Base-by-base conservation (phyloP, 78 protist species). In the Chrysochromulina parva region DNA sequence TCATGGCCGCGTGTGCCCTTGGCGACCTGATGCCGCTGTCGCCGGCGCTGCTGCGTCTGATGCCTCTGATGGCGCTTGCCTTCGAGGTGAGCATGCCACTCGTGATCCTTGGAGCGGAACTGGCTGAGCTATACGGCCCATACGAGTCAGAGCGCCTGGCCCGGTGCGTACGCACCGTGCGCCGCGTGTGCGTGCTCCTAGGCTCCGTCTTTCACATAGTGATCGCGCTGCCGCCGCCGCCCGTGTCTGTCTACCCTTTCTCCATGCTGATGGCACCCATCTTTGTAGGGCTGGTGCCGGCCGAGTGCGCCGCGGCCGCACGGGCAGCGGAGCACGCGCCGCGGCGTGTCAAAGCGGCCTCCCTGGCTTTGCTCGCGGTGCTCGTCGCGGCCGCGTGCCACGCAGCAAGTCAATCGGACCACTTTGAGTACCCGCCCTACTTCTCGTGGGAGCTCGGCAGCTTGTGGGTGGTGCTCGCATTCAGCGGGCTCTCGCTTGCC, bases 221-320 rank as follows among this genome's bases (percentile, higher is more conserved):
- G n/a, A 74, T 74, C 82, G 82, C 82, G 28, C 82, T 74, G 57
- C 82, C 82, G 55, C 82, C 82, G 17, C 82, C 82, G 1, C 82
- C 82, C 13, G 14, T 74, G n/a, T 74, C 82, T 5, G 82, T 74
- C 28, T 74, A 74, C 82, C 82, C 82, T 11, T 74, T 74, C 82
- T 17, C 82, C 13, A 74, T 74, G 82, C 82, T 74, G 57, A 74
- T 74, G 82, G 82, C 19, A 24, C 82, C 82, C 82, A 17, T 74
- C 57, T 74, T 48, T 55, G 55, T 17, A 24, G 78, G 52, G 26
- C 82, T 74, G n/a, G 26, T 74, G 26, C 82, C 82, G 1, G 82
- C 3, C 28, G 82, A 74, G 82, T 7, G 3, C 57, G 82, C 26
- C 53, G 16, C 26, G 24, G 57, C 55, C 24, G 53, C 82, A 1